These are phyloP conservation scores for Solanum piurae DNA, from an alignment of 257 asterid genomes.

Conservation along the genomic window DNA sequence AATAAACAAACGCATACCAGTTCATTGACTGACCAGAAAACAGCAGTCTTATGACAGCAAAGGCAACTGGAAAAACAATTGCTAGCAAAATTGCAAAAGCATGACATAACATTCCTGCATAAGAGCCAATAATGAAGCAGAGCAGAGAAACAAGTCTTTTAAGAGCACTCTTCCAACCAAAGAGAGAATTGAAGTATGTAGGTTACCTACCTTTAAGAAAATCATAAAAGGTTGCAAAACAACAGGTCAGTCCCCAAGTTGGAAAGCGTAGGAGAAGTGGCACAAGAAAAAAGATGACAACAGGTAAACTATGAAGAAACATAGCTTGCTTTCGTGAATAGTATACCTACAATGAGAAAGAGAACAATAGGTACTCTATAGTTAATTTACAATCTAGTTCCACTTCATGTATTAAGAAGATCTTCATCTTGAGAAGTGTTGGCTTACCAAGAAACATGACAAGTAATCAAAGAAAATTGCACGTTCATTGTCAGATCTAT, in stretches of 20 bases:
- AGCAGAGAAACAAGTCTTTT: neutral
- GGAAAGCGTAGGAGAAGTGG: constrained; percentile 59
- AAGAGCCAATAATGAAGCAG: constrained; percentile 5
- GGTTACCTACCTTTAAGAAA: constrained; percentile 81
- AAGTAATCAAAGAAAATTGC: constrained; percentile 72
- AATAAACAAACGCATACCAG: constrained; percentile 41
- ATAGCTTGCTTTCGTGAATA: constrained; percentile 66
- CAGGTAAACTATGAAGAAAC: constrained; percentile 69
- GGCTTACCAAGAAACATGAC: constrained; percentile 66
- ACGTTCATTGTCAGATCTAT: constrained; percentile 34
- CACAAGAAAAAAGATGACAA: constrained; percentile 66
- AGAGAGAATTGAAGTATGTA: constrained; percentile 2
- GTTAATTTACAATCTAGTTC: neutral
- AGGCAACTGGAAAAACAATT: constrained; percentile 50
- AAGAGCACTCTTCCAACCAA: constrained; percentile 1
- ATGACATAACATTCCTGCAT: constrained; percentile 68
- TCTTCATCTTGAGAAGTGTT: constrained; percentile 7
- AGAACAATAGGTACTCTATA: neutral
- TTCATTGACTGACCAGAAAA: constrained; percentile 71
- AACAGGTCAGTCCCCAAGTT: constrained; percentile 33
- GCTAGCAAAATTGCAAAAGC: constrained; percentile 59
- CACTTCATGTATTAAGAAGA: neutral
- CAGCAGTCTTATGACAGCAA: constrained; percentile 60
- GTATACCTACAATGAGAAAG: constrained; percentile 31
- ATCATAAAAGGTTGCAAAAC: constrained; percentile 43